Conservation (phyloP, 495 filamentous ascomycete species). For the Staphylotrichum tortipilum region DNA sequence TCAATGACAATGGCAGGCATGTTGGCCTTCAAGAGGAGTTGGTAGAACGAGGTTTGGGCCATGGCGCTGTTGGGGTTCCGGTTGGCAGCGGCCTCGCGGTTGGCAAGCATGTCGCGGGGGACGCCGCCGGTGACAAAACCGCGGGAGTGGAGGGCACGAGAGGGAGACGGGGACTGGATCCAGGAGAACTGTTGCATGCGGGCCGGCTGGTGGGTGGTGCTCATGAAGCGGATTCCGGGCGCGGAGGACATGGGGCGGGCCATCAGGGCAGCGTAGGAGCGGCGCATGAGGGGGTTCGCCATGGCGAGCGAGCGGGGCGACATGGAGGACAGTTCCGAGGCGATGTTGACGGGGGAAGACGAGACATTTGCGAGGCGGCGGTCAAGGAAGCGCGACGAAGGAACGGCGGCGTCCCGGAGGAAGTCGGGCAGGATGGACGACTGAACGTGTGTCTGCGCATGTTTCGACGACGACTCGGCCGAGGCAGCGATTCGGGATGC, state of each 20-base stretch:
- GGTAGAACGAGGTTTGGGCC: conserved; percentile 88
- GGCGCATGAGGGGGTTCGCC: conserved; percentile 30
- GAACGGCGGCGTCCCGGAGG: conserved; percentile 22
- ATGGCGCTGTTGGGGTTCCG: conserved; percentile 77
- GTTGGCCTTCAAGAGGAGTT: conserved; percentile 78
- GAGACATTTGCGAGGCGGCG: conserved; percentile 11
- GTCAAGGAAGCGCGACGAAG: conserved; percentile 15
- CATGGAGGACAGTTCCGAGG: conserved; percentile 22
- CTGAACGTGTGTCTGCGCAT: conserved; percentile 1
- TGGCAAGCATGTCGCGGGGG: conserved; percentile 41
- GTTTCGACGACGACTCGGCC: neutral
- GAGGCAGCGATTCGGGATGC: conserved; percentile 6
- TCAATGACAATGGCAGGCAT: conserved; percentile 89
- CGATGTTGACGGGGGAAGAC: conserved; percentile 19
- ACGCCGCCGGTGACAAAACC: conserved; percentile 34
- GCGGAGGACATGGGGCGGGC: conserved; percentile 15
- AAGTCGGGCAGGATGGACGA: conserved; percentile 37
- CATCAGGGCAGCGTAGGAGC: conserved; percentile 19
- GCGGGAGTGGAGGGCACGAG: conserved; percentile 21
- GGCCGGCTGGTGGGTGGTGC: conserved; percentile 20
- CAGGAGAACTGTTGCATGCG: conserved; percentile 13
- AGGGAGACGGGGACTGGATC: neutral
- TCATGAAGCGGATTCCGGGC: conserved; percentile 20
- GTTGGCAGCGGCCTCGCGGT: conserved; percentile 76
- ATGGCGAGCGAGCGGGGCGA: conserved; percentile 24